These are phyloP conservation scores for Ceratonia siliqua DNA, from an alignment of 306 rosid genomes.

Conservation along the genomic window DNA sequence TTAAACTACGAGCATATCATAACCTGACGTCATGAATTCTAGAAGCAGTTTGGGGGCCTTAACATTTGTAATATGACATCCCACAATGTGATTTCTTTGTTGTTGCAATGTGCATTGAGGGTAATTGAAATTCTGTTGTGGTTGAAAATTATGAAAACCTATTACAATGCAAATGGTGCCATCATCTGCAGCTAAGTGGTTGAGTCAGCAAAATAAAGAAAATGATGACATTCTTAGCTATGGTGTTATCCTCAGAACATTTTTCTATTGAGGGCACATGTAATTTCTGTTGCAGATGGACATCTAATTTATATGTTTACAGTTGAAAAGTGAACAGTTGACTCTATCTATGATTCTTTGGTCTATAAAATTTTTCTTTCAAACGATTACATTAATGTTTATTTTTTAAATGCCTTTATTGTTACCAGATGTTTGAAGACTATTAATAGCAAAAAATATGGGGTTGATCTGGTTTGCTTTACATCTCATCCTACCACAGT, in stretches of 20 bases:
- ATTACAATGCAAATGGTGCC: neutral
- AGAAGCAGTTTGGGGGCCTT: slow-evolving; percentile 9
- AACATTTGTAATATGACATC: slow-evolving; percentile 15
- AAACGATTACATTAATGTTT: neutral
- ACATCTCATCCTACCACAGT: slow-evolving; percentile 97
- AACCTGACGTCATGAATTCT: neutral
- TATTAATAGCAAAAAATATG: slow-evolving; percentile 96
- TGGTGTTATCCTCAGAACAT: neutral
- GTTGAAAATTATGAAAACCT: neutral
- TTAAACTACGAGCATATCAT: neutral
- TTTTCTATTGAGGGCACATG: neutral
- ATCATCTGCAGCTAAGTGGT: neutral
- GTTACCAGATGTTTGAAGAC: slow-evolving; percentile 89
- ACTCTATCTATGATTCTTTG: neutral
- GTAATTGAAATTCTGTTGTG: neutral
- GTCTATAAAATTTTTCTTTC: neutral
- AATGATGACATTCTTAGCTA: neutral
- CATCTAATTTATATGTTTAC: neutral
- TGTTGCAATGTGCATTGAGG: neutral
- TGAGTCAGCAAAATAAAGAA: slow-evolving; percentile 10
- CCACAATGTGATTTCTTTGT: neutral
- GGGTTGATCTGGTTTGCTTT: slow-evolving; percentile 94
- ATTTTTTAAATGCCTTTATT: slow-evolving; percentile 29
- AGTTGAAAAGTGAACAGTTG: neutral
- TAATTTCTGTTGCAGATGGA: neutral